A percentile compares a stretch with the other conserved stretches of the same genome.
These are phyloP conservation scores for Sphaerulina populicola DNA, from an alignment of 2,329 filamentous ascomycete species.

Conservation along the genomic window DNA sequence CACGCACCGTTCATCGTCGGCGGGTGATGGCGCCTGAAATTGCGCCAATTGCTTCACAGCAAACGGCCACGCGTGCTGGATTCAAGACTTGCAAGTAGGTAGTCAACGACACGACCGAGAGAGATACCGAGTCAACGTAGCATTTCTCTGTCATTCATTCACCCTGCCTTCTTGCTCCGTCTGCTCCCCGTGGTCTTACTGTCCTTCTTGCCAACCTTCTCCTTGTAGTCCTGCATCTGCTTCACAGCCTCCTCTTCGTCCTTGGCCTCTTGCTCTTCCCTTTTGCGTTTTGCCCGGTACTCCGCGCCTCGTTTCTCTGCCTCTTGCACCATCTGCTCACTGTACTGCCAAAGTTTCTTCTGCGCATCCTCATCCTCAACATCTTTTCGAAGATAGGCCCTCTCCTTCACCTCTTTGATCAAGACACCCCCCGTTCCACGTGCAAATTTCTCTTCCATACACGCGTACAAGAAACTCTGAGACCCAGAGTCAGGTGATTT, in stretches of 20 bases:
- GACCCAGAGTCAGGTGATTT: conserved; percentile 78
- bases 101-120: too few relatives aligned
- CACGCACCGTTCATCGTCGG: too few relatives aligned
- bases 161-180: conserved; percentile 24
- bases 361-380: conserved; percentile 68
- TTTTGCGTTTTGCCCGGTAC: conserved; percentile 52
- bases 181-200: conserved; percentile 27
- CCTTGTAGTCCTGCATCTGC: conserved; percentile 30
- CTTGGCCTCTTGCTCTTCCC: conserved; percentile 35
- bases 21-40: too few relatives aligned
- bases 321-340: conserved; percentile 71
- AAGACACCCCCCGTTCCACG: conserved; percentile 59
- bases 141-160: not conserved
- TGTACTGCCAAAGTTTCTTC: conserved; percentile 83
- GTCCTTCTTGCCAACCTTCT: conserved; percentile 31
- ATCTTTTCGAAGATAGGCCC: conserved; percentile 63
- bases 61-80: too few relatives aligned
- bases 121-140: too few relatives aligned
- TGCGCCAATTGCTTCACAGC: too few relatives aligned
- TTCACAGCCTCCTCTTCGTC: conserved; percentile 30
- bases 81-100: too few relatives aligned
- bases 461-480: conserved; percentile 76
- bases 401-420: conserved; percentile 80
- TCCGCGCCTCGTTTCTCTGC: conserved; percentile 71
- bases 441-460: conserved; percentile 68